Conservation (phyloP, 805 yeast species). For the Pichia scutulata region DNA sequence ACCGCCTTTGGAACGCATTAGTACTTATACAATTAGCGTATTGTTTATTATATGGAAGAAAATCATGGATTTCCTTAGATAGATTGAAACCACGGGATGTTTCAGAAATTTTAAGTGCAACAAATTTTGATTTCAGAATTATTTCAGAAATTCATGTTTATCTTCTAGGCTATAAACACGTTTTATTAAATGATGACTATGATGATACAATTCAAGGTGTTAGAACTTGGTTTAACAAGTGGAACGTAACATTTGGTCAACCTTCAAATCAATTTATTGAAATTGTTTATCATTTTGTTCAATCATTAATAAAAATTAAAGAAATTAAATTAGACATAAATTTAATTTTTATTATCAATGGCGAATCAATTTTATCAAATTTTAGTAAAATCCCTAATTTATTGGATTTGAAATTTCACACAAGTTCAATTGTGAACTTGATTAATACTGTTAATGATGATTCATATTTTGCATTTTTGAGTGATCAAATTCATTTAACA, state of each 20-base stretch:
- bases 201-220: slow-evolving; percentile 31
- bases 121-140: slow-evolving; percentile 79
- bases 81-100: slow-evolving; percentile 35
- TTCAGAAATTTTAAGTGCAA: slow-evolving; percentile 47
- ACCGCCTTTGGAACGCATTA: slow-evolving; percentile 66
- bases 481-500: slow-evolving; percentile 59
- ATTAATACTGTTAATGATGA: slow-evolving; percentile 33
- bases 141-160: slow-evolving; percentile 66
- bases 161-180: slow-evolving; percentile 47
- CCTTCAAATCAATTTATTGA: slow-evolving; percentile 71
- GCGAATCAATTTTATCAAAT: not conserved
- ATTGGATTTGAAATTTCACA: slow-evolving; percentile 31
- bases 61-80: slow-evolving; percentile 28
- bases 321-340: slow-evolving; percentile 8
- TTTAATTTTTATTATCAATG: not conserved
- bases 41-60: slow-evolving; percentile 51
- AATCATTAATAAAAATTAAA: slow-evolving; percentile 36
- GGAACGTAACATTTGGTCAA: slow-evolving; percentile 63
- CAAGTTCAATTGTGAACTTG: slow-evolving; percentile 36
- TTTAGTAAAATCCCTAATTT: not conserved
- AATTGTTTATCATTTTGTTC: slow-evolving; percentile 57
- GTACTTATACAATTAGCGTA: slow-evolving; percentile 60
- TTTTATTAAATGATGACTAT: slow-evolving; percentile 31
- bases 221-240: slow-evolving; percentile 55
- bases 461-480: slow-evolving; percentile 58